Evolutionary conservation across 2,329 filamentous ascomycete genomes (phyloP), one percentile per base, ranked within the genome.

Genomic region (Alternaria gansuensis): DNA sequence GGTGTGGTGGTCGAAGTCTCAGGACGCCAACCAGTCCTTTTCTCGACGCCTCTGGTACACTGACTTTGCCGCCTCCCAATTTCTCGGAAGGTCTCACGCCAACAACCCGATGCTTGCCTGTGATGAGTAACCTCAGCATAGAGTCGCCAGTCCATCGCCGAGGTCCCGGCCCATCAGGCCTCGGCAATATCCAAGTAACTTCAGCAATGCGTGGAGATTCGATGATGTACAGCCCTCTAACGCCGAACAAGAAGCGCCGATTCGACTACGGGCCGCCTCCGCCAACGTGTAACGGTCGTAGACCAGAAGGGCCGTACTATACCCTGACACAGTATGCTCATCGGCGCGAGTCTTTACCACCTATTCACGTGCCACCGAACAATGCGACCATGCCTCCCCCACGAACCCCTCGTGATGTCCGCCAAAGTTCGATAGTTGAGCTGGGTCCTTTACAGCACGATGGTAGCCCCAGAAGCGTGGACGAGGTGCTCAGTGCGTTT

Each of bases 401-500:
- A 8, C 65, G 71, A 9, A 75, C 73, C n/a, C 73, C 75, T 8
- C 72, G 70, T 9, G 73, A 75, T 21, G 49, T 45, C 6, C 68
- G 67, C 39, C 66, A 57, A 13, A 51, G 31, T n/a, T 67, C 65
- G 13, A 37, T 59, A 3, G 54, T 57, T 10, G 65, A 72, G 34
- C 34, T 56, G 4, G 59, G 41, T 2, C 33, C 58, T 10, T 33
- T 50, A 3, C 51, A 59, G 36, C 43, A 50, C 13, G 29, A 40
- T 11, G 41, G 51, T 10, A 66, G 78, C 64, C 60, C 65, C 24
- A 82, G 71, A 60, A 84, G 81, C 48, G 79, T 90, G 23, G 87
- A 90, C 67, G 86, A 88, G 7, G 88, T 90, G 80, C 87, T 93
- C 59, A 91, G 91, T 87, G 87, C 83, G 26, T 90, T 95, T 51